Percentiles rank a stretch among this genome's conserved stretches.
Conservation (phyloP, 345 rosid genomes). For the Populus deltoides region DNA sequence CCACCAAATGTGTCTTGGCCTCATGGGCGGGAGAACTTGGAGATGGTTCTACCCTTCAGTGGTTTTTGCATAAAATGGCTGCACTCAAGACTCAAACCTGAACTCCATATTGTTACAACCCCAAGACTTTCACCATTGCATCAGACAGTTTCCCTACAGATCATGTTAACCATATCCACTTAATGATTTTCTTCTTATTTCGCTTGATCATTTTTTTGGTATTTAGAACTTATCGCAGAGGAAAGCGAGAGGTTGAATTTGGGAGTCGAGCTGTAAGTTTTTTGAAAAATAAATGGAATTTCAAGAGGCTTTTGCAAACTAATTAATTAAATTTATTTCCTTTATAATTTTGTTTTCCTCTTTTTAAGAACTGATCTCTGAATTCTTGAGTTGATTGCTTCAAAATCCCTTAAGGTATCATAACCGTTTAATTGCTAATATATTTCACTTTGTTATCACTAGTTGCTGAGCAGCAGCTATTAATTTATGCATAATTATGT, state of each 20-base stretch:
- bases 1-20: not conserved
- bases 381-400: not conserved
- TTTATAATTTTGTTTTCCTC: not conserved
- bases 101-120: not conserved
- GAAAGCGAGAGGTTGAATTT: too few relatives aligned
- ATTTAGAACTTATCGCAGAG: too few relatives aligned
- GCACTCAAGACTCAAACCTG: not conserved
- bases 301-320: not conserved
- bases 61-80: not conserved
- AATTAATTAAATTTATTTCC: not conserved
- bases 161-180: not conserved
- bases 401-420: not conserved
- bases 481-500: constrained; percentile 12
- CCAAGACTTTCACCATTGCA: too few relatives aligned
- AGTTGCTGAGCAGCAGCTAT: not conserved
- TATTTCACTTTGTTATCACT: not conserved
- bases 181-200: not conserved
- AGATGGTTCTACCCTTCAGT: not conserved
- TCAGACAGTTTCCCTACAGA: not conserved
- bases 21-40: not conserved
- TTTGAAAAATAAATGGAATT: not conserved
- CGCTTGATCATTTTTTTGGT: not conserved
- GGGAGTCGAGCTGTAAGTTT: not conserved
- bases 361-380: not conserved
- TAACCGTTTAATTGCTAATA: not conserved